Base-by-base conservation (phyloP, 208 protist species). In the Porcisia hertigi region DNA sequence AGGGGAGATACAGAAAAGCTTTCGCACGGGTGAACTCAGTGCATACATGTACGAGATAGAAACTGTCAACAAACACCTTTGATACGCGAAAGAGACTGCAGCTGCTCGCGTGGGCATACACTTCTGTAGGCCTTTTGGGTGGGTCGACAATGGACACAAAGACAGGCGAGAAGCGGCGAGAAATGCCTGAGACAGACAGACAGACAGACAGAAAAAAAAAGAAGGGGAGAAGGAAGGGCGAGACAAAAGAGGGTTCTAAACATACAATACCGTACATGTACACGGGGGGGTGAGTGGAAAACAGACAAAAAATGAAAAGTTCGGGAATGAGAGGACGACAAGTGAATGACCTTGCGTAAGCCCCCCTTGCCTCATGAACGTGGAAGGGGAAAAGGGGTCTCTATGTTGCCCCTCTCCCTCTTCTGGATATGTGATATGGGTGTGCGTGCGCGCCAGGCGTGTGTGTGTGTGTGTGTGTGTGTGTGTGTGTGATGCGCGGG, bases 251-350 rank as follows among this genome's bases (percentile, higher is more conserved):
- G 25, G n/a, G 12, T 4, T n/a, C 12, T 11, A 12, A 39, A 54
- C 39, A 69, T 34, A 9, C 14, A 30, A 30, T 36, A 54, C 65
- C 65, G 54, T 71, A 47, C n/a, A 69, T 69, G 25, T 63, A 53
- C 45, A 63, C 41, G 52, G 70, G 47, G 47, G 23, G 18, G 18
- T 65, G 36, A n/a, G 14, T 30, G 16, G 60, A 65, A 65, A 65
- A 65, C 16, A 4, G 23, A 59, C 16, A 18, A 65, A 8, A 65
- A 30, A 65, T 20, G 23, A 43, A 36, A 47, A 64, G 39, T 8
- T 52, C 47, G 43, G 43, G 12, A 54, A 55, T 65, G 14, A 45
- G 6, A 52, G 30, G 25, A 9, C 36, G 23, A 39, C 39, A 41
- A 65, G 60, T 14, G 36, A 43, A 65, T 43, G 60, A 43, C 16